A percentile compares a stretch with the other conserved stretches of the same genome.
Conservation (phyloP, 108 stramenopile genomes). For the Fistulifera solaris region DNA sequence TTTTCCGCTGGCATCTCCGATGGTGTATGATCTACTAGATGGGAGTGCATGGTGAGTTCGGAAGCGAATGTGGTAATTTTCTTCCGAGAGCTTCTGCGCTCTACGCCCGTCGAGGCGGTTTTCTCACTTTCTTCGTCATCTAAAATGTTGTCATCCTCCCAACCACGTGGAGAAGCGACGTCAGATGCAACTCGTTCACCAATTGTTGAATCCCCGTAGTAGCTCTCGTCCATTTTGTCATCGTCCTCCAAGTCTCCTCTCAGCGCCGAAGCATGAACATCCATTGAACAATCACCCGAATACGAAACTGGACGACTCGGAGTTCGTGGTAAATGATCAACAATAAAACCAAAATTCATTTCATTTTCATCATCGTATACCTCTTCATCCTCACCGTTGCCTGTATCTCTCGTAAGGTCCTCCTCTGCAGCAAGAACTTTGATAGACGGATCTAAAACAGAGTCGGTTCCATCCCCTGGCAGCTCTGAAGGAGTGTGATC, state of each 20-base stretch:
- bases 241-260: background rate
- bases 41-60: background rate
- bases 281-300: conserved; percentile 2
- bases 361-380: conserved; percentile 19
- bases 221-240: background rate
- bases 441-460: conserved; percentile 4
- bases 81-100: no score
- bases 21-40: conserved; percentile 9
- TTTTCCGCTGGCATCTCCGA: conserved; percentile 1
- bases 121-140: no score
- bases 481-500: conserved; percentile 10
- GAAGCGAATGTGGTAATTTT: no score
- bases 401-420: conserved; percentile 8
- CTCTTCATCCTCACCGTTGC: conserved; percentile 14
- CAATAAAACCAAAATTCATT: conserved; percentile 22
- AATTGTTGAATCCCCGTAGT: conserved; percentile 3
- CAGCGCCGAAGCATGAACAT: background rate
- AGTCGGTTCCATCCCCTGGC: background rate
- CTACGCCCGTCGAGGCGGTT: no score
- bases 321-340: conserved; percentile 24
- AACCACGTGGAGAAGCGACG: no score
- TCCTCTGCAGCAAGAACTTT: conserved; percentile 3
- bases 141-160: no score
- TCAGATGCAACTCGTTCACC: background rate
- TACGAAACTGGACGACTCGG: background rate